Percentiles rank a stretch among this genome's conserved stretches.
These are phyloP conservation scores for Drechslerella coelobrocha DNA, from an alignment of 2,329 filamentous ascomycete species.

Conservation along the genomic window DNA sequence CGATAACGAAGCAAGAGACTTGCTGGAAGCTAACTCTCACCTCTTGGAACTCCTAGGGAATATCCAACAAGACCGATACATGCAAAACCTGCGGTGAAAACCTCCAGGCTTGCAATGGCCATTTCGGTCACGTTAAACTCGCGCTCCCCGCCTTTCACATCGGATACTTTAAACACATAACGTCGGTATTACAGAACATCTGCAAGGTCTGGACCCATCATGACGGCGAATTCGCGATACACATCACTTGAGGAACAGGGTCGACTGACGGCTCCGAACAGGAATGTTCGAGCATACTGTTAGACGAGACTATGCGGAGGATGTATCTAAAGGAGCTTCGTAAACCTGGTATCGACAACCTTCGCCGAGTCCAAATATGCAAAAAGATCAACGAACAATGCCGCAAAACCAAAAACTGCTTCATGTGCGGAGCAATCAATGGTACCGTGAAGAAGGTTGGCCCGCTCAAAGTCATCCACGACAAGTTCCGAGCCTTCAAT, in stretches of 20 bases:
- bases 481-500: slow-evolving; percentile 88
- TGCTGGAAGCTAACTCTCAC: slow-evolving; percentile 3
- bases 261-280: slow-evolving; percentile 54
- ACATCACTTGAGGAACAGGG: slow-evolving; percentile 21
- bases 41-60: slow-evolving; percentile 69
- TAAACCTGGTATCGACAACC: slow-evolving; percentile 81
- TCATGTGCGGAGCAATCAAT: slow-evolving; percentile 80
- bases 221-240: slow-evolving; percentile 33
- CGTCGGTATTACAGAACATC: slow-evolving; percentile 89
- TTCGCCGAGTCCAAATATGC: slow-evolving; percentile 80
- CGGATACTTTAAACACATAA: slow-evolving; percentile 92
- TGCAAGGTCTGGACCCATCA: slow-evolving; percentile 70
- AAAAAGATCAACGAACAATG: slow-evolving; percentile 91
- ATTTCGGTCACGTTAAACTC: slow-evolving; percentile 92
- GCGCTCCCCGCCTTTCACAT: slow-evolving; percentile 94
- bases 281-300: slow-evolving; percentile 82
- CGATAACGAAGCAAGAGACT: slow-evolving; percentile 1
- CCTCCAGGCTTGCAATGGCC: slow-evolving; percentile 85
- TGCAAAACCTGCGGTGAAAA: slow-evolving; percentile 85
- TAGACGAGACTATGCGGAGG: slow-evolving; percentile 80
- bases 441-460: slow-evolving; percentile 90
- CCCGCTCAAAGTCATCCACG: slow-evolving; percentile 91
- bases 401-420: slow-evolving; percentile 82
- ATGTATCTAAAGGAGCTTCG: slow-evolving; percentile 80
- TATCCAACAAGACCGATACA: slow-evolving; percentile 78